Evolutionary conservation across 1,139 yeast genomes (phyloP).

Genomic region (Saccharomyces hybrid): DNA sequence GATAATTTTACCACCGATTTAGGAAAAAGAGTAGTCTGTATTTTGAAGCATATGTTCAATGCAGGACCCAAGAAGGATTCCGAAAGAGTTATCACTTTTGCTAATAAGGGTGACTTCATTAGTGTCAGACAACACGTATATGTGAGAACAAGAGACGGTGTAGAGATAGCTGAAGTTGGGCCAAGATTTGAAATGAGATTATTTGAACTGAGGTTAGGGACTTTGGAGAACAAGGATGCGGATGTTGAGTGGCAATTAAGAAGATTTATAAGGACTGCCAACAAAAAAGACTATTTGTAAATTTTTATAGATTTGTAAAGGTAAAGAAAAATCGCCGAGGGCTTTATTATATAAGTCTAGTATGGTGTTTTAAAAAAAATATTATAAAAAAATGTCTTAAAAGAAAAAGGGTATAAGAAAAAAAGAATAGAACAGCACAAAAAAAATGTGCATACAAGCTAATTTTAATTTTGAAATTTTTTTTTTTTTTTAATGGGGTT

Average conservation of each 20-base stretch:
- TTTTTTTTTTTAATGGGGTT: not conserved
- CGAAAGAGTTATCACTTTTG: slow-evolving; percentile 83
- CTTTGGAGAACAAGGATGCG: slow-evolving; percentile 92
- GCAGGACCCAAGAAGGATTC: slow-evolving; percentile 93
- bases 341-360: not conserved
- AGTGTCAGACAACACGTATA: slow-evolving; percentile 93
- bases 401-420: not conserved
- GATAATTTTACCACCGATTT: slow-evolving; percentile 80
- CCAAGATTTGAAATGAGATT: slow-evolving; percentile 97
- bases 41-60: slow-evolving; percentile 84
- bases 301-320: slow-evolving; percentile 3
- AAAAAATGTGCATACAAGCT: not conserved
- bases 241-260: slow-evolving; percentile 94
- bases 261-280: slow-evolving; percentile 89
- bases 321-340: not conserved
- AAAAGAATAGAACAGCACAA: not conserved
- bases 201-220: slow-evolving; percentile 80
- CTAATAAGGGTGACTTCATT: slow-evolving; percentile 83
- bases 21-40: slow-evolving; percentile 75
- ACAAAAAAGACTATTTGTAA: slow-evolving; percentile 75
- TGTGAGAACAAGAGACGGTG: slow-evolving; percentile 79
- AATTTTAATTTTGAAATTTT: not conserved
- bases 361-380: not conserved
- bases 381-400: not conserved
- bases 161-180: slow-evolving; percentile 92